Evolutionary conservation across 2,329 filamentous ascomycete genomes (phyloP).

Genomic region (Ceratocystis albifundus): DNA sequence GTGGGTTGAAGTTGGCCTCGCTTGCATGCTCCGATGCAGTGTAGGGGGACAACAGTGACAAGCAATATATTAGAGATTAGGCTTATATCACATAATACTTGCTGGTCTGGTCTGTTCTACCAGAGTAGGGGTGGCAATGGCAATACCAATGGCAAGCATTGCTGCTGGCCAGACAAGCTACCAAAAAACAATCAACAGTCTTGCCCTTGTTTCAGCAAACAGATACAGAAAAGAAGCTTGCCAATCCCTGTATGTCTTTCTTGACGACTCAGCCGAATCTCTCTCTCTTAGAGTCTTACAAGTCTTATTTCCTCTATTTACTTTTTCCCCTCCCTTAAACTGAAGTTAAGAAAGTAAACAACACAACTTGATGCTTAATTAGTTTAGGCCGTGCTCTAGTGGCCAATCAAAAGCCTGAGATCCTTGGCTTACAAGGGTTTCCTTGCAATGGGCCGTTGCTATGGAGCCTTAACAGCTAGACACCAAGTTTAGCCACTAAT

Average conservation of each 20-base stretch:
- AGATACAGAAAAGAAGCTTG: too few relatives aligned
- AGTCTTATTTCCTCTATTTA: slow-evolving; percentile 8
- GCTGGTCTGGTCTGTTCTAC: not conserved
- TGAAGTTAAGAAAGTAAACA: slow-evolving; percentile 19
- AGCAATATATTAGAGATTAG: not conserved
- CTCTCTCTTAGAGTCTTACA: not conserved
- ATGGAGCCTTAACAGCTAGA: slow-evolving; percentile 3
- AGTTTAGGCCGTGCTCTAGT: not conserved
- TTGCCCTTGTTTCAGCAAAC: too few relatives aligned
- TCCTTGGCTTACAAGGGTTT: not conserved
- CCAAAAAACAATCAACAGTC: not conserved
- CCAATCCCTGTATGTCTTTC: too few relatives aligned
- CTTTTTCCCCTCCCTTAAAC: not conserved
- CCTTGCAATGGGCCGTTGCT: not conserved
- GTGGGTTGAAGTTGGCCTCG: not conserved
- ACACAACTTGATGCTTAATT: slow-evolving; percentile 12
- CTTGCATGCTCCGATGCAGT: slow-evolving; percentile 3
- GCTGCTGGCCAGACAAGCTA: not conserved
- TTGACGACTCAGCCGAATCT: slow-evolving; percentile 1
- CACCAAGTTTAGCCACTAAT: not conserved
- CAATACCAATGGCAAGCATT: not conserved
- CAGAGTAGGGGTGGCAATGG: too few relatives aligned
- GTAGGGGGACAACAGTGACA: not conserved
- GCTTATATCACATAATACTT: not conserved
- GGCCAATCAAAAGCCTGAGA: slow-evolving; percentile 2